phyloP scores from a whole-genome alignment of 192 early-diverging fungal genomes.

The Coemansia reversa region DNA sequence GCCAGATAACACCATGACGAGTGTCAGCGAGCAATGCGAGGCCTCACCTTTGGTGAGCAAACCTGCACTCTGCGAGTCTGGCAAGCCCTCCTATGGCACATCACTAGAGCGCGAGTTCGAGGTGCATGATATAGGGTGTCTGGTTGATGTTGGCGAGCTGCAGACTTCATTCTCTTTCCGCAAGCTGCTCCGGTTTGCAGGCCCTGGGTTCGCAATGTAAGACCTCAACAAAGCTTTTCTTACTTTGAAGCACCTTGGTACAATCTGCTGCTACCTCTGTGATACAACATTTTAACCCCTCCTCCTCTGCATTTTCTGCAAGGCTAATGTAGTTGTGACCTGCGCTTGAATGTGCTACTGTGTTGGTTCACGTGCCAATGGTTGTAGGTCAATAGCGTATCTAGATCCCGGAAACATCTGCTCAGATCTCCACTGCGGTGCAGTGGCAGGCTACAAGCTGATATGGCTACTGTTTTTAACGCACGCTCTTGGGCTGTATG shows the following conservation, averaged over 20 bases:
- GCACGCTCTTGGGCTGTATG: conserved; percentile 62
- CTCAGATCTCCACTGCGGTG: conserved; percentile 68
- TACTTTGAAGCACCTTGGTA: no score
- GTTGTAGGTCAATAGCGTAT: conserved; percentile 62
- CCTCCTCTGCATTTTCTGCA: no score
- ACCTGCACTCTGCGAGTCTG: conserved; percentile 2
- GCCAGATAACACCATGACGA: background rate
- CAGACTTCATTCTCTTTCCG: conserved; percentile 57
- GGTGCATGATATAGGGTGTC: conserved; percentile 38
- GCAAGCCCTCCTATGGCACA: conserved; percentile 13
- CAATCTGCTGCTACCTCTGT: no score
- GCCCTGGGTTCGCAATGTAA: conserved; percentile 61
- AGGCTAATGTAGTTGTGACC: no score
- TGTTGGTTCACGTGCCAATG: background rate
- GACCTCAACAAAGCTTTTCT: background rate
- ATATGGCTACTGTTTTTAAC: conserved; percentile 67
- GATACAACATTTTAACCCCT: no score
- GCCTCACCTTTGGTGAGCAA: conserved; percentile 10
- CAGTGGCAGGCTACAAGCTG: conserved; percentile 65
- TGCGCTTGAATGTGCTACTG: no score
- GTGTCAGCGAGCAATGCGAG: conserved; percentile 5
- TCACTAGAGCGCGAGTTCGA: conserved; percentile 41
- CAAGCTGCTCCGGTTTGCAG: conserved; percentile 65
- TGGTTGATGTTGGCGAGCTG: conserved; percentile 56
- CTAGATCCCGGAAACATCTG: conserved; percentile 71